Evolutionary conservation across 176 grass and related monocot genomes (phyloP).

Genomic region (Rhynchospora tenuis): DNA sequence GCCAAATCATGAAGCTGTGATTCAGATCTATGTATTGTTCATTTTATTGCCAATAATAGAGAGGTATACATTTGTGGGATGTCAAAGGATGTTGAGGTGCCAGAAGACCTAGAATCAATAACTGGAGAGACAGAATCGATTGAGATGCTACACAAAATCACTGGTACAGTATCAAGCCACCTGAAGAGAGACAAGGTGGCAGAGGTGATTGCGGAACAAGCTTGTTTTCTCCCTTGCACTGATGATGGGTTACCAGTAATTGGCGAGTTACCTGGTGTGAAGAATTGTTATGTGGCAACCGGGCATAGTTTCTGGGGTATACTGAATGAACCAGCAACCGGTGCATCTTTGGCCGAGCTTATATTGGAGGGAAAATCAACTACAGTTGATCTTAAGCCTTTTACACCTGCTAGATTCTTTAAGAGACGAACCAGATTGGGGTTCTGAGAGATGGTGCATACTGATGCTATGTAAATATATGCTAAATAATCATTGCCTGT

Average conservation of each 20-base stretch:
- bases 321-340: conserved; percentile 78
- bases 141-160: conserved; percentile 85
- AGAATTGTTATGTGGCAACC: conserved; percentile 72
- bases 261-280: conserved; percentile 62
- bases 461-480: not conserved
- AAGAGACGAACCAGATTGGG: conserved; percentile 29
- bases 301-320: conserved; percentile 95
- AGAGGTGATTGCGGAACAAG: conserved; percentile 66
- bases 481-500: not conserved
- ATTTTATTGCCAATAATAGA: conserved; percentile 24
- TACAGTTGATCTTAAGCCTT: conserved; percentile 54
- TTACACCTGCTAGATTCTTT: conserved; percentile 61
- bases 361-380: conserved; percentile 60
- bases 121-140: conserved; percentile 55
- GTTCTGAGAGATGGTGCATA: not conserved
- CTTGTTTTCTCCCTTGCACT: conserved; percentile 79
- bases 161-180: conserved; percentile 65
- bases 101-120: conserved; percentile 60
- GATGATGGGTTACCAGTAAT: conserved; percentile 71
- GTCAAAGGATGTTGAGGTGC: conserved; percentile 54
- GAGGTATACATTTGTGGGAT: conserved; percentile 94
- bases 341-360: conserved; percentile 59
- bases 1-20: not conserved
- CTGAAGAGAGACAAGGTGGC: conserved; percentile 48
- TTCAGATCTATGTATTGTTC: not conserved